phyloP scores from a whole-genome alignment of 257 asterid genomes.

The Petunia secreta region DNA sequence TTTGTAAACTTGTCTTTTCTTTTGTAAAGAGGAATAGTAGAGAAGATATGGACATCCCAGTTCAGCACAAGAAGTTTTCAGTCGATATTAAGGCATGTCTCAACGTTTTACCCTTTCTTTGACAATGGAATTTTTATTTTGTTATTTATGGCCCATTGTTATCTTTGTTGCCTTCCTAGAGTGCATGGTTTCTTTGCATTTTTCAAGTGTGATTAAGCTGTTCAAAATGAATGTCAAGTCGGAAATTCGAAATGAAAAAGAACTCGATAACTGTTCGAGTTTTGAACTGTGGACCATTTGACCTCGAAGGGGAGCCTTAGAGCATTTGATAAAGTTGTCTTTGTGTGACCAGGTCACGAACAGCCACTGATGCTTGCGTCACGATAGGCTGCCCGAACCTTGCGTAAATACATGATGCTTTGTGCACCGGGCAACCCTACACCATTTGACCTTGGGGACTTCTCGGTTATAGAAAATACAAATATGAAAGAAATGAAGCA shows the following conservation, averaged over 20 bases:
- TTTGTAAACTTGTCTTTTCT: background rate
- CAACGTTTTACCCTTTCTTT: background rate
- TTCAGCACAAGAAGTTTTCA: constrained; percentile 26
- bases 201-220: background rate
- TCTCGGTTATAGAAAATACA: no score
- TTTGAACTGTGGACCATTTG: background rate
- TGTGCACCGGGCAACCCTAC: no score
- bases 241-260: background rate
- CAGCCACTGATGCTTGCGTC: no score
- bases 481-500: no score
- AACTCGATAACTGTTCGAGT: background rate
- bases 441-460: no score
- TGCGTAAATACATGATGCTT: no score
- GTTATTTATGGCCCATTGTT: background rate
- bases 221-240: background rate
- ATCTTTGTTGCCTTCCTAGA: background rate
- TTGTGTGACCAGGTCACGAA: no score
- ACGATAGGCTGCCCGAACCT: no score
- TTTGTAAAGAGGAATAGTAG: background rate
- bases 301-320: no score
- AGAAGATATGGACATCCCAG: constrained; percentile 22
- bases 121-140: background rate
- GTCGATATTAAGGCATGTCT: constrained; percentile 23
- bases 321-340: no score
- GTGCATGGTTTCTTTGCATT: background rate